These are phyloP conservation scores for Calocybe indica DNA, from an alignment of 768 basidiomycete genomes.

Conservation along the genomic window DNA sequence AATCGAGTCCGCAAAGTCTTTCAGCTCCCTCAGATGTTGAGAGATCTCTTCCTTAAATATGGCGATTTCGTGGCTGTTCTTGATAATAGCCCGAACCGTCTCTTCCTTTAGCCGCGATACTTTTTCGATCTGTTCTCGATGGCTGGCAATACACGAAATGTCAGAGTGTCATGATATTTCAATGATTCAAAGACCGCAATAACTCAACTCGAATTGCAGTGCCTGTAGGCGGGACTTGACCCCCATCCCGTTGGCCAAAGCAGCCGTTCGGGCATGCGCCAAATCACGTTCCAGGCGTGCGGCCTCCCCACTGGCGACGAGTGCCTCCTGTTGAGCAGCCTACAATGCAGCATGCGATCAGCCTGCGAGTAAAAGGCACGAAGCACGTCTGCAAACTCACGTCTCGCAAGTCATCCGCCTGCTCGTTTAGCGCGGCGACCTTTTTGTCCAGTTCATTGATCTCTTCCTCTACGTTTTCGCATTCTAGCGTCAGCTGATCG, in stretches of 20 bases:
- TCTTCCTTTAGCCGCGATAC: conserved; percentile 71
- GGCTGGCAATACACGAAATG: conserved; percentile 34
- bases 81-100: conserved; percentile 74
- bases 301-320: conserved; percentile 61
- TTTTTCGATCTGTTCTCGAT: conserved; percentile 75
- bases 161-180: not conserved
- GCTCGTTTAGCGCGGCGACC: conserved; percentile 59
- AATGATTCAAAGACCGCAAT: conserved; percentile 5
- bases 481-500: conserved; percentile 68
- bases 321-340: conserved; percentile 75
- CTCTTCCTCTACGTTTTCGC: conserved; percentile 80
- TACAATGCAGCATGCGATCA: conserved; percentile 17
- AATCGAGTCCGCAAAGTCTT: conserved; percentile 52
- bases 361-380: not conserved
- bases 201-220: conserved; percentile 65
- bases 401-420: conserved; percentile 79
- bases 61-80: conserved; percentile 80
- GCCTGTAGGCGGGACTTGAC: conserved; percentile 75
- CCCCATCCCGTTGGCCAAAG: conserved; percentile 75
- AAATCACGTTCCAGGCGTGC: conserved; percentile 65
- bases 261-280: conserved; percentile 68
- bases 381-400: conserved; percentile 32
- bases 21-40: conserved; percentile 59
- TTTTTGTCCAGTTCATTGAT: conserved; percentile 70
- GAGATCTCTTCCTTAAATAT: conserved; percentile 79